Evolutionary conservation across 768 basidiomycete species (phyloP).

Genomic region (Cystofilobasidium bisporidii): DNA sequence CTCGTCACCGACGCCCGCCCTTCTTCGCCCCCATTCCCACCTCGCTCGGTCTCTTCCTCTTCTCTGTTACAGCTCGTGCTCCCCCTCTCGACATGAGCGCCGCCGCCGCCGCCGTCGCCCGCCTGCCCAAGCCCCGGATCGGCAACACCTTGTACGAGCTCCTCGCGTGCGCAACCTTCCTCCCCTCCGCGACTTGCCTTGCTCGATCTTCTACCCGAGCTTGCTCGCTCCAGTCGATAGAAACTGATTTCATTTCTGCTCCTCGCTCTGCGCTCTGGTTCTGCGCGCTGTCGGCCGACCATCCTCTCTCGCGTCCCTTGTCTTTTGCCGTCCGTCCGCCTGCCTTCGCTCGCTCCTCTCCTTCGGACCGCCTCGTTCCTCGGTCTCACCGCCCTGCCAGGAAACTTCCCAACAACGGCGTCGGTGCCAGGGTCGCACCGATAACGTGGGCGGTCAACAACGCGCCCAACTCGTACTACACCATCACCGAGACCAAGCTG

Average conservation of each 20-base stretch:
- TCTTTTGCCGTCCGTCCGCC: not conserved
- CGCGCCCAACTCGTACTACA: conserved; percentile 21
- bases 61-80: not conserved
- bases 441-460: conserved; percentile 17
- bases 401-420: conserved; percentile 24
- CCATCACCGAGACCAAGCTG: conserved; percentile 15
- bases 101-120: not conserved
- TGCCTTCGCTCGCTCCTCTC: not conserved
- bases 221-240: no score
- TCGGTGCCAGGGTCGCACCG: conserved; percentile 22
- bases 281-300: no score
- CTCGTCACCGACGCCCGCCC: no score
- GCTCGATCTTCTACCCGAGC: no score
- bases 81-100: not conserved
- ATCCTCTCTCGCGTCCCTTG: not conserved
- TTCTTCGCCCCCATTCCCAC: no score
- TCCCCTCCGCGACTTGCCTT: no score
- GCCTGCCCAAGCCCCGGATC: not conserved
- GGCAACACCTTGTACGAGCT: conserved; percentile 18
- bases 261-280: no score
- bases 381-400: not conserved
- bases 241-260: no score
- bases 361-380: not conserved
- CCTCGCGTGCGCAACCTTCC: conserved; percentile 10
- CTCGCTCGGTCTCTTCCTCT: no score